phyloP scores from a whole-genome alignment of 805 yeast species.

The Starmerella etchellsii region DNA sequence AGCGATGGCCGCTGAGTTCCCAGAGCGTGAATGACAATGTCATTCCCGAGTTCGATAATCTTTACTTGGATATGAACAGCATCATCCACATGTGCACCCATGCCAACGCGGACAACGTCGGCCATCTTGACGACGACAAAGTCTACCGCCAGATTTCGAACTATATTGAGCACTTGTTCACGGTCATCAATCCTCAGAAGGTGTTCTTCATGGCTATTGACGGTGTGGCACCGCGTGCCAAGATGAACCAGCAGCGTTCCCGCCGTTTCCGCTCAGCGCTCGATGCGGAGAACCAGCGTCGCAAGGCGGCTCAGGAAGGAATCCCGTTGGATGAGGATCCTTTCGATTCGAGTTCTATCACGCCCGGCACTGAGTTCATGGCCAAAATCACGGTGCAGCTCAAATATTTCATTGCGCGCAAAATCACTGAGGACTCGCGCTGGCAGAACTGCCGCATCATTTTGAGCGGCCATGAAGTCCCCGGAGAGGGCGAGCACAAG shows the following conservation, averaged over 20 bases:
- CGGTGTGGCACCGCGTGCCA: slow-evolving; percentile 98
- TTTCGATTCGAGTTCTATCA: slow-evolving; percentile 93
- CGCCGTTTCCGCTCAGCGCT: slow-evolving; percentile 85
- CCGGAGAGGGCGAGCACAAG: slow-evolving; percentile 99
- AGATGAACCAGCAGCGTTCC: slow-evolving; percentile 93
- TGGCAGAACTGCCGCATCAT: slow-evolving; percentile 84
- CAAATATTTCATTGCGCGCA: slow-evolving; percentile 84
- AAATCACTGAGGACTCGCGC: slow-evolving; percentile 75
- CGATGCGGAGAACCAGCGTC: slow-evolving; percentile 53
- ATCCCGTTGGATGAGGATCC: slow-evolving; percentile 64
- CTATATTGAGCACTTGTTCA: slow-evolving; percentile 86
- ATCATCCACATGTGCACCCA: slow-evolving; percentile 88
- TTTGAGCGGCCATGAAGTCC: slow-evolving; percentile 89
- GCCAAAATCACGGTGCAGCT: slow-evolving; percentile 68
- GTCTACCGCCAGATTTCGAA: slow-evolving; percentile 86
- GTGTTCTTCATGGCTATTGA: slow-evolving; percentile 91
- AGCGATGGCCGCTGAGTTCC: slow-evolving; percentile 95
- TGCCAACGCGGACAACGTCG: slow-evolving; percentile 53
- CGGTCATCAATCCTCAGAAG: slow-evolving; percentile 76
- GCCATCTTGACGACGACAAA: slow-evolving; percentile 71
- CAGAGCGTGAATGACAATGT: slow-evolving; percentile 70
- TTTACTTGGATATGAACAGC: slow-evolving; percentile 95
- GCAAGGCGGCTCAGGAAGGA: slow-evolving; percentile 40
- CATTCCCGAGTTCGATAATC: slow-evolving; percentile 87
- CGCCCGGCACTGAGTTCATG: slow-evolving; percentile 99